A percentile compares a stretch with the other conserved stretches of the same genome.
These are phyloP conservation scores for Verticillium isaacii DNA, from an alignment of 2,329 filamentous ascomycete genomes.

Conservation along the genomic window DNA sequence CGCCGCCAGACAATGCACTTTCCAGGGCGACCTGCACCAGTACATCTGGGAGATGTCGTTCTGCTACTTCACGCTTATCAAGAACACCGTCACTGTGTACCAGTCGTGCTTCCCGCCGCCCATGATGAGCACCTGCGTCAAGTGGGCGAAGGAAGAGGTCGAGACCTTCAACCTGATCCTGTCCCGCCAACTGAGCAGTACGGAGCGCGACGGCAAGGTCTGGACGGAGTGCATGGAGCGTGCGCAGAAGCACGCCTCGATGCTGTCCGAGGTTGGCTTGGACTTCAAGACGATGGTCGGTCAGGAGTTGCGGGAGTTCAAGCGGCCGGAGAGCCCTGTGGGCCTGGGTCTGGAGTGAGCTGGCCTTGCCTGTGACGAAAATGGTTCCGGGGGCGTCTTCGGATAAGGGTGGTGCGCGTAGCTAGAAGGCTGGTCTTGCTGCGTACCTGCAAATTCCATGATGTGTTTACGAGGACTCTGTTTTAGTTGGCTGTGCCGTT, in stretches of 20 bases:
- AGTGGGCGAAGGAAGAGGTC: slow-evolving; percentile 95
- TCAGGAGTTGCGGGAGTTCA: slow-evolving; percentile 33
- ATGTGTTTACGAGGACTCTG: too few species aligned
- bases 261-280: slow-evolving; percentile 79
- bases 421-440: neutral
- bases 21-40: slow-evolving; percentile 85
- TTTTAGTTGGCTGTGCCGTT: too few species aligned
- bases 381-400: neutral
- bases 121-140: slow-evolving; percentile 92
- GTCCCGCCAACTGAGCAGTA: slow-evolving; percentile 78
- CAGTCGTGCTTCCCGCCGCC: slow-evolving; percentile 79
- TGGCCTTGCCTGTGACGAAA: neutral
- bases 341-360: neutral
- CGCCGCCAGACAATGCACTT: slow-evolving; percentile 73
- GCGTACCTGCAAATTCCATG: too few species aligned
- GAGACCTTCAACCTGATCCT: slow-evolving; percentile 86
- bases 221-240: slow-evolving; percentile 80
- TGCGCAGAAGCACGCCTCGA: slow-evolving; percentile 72
- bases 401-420: neutral
- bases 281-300: slow-evolving; percentile 85
- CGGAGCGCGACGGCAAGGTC: slow-evolving; percentile 67
- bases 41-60: slow-evolving; percentile 96
- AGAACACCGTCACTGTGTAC: slow-evolving; percentile 88
- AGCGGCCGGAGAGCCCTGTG: neutral
- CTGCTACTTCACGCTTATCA: slow-evolving; percentile 91